Conservation (phyloP, 768 basidiomycete species). For the Leccinum barrowsii region DNA sequence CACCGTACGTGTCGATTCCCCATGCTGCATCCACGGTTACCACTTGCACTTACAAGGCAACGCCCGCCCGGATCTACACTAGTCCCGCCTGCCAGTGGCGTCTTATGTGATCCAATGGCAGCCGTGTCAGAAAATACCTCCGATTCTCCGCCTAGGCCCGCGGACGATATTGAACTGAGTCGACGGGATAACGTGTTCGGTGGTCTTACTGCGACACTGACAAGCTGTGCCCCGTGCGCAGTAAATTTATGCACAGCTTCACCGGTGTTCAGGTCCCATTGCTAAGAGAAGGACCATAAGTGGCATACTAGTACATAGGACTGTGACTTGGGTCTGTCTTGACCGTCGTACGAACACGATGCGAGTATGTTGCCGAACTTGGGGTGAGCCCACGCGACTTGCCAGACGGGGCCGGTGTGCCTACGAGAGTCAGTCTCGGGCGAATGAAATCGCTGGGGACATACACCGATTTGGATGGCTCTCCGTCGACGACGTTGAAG, state of each 20-base stretch:
- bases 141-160: conserved; percentile 22
- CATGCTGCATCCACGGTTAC: conserved; percentile 88
- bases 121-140: conserved; percentile 15
- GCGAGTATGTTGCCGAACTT: too few species aligned
- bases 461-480: too few species aligned
- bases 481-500: too few species aligned
- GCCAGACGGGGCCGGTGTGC: too few species aligned
- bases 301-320: not conserved
- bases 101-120: conserved; percentile 8
- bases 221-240: conserved; percentile 81
- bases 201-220: conserved; percentile 77
- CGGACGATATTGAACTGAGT: conserved; percentile 23
- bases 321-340: not conserved
- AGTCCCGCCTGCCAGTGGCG: conserved; percentile 33
- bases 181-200: conserved; percentile 37
- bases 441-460: too few species aligned
- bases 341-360: too few species aligned
- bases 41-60: conserved; percentile 88
- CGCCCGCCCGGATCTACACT: conserved; percentile 72
- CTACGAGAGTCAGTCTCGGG: too few species aligned
- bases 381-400: too few species aligned
- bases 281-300: conserved; percentile 43
- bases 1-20: conserved; percentile 85
- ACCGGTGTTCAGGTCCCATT: conserved; percentile 98
- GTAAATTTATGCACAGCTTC: conserved; percentile 71